A percentile compares a stretch with the other conserved stretches of the same genome.
Conservation (phyloP, 2,329 filamentous ascomycete genomes). For the Aspergillus persii region DNA sequence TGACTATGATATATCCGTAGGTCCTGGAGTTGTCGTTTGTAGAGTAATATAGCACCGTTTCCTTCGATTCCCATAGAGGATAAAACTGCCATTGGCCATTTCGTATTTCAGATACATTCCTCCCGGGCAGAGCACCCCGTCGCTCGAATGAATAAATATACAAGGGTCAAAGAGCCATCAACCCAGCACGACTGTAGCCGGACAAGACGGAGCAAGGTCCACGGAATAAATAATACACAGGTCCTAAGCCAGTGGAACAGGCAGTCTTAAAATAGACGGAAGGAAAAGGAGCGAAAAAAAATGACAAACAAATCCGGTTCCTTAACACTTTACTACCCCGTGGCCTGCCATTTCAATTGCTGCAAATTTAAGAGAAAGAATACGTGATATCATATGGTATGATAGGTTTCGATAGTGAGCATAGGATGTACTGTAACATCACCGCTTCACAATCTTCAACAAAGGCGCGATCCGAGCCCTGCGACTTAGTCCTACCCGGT, state of each 20-base stretch:
- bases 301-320: too few relatives aligned
- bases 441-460: conserved; percentile 45
- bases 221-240: neutral
- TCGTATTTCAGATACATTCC: neutral
- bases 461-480: conserved; percentile 49
- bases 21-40: too few relatives aligned
- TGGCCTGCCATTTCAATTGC: too few relatives aligned
- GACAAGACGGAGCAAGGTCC: neutral
- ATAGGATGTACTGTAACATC: neutral
- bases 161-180: neutral
- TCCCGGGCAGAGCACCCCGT: neutral
- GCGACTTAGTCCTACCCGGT: conserved; percentile 51
- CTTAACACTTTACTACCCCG: too few relatives aligned
- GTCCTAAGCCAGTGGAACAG: too few relatives aligned
- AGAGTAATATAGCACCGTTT: too few relatives aligned
- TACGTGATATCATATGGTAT: neutral
- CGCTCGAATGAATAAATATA: neutral
- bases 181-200: neutral
- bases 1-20: neutral
- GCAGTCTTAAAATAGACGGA: too few relatives aligned
- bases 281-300: too few relatives aligned
- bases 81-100: neutral
- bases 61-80: too few relatives aligned
- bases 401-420: neutral
- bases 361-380: too few relatives aligned